Conservation (phyloP, 768 basidiomycete species). For the Mycena capillaripes region DNA sequence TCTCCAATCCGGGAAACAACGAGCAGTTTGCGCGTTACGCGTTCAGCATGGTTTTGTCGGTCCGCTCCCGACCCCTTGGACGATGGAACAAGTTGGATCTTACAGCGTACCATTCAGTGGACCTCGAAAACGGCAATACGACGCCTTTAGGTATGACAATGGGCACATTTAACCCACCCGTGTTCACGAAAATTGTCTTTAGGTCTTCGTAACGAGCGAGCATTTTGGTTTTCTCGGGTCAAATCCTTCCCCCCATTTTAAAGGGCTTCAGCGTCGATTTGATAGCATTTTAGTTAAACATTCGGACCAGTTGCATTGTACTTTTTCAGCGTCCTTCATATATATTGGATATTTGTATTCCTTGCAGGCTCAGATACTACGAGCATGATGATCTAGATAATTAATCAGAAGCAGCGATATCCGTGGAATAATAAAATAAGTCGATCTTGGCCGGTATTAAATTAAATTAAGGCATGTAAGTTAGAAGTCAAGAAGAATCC, state of each 20-base stretch:
- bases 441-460: too few species aligned
- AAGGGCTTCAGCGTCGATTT: background rate
- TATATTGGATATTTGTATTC: too few species aligned
- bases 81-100: conserved; percentile 89
- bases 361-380: too few species aligned
- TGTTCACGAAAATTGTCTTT: too few species aligned
- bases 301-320: background rate
- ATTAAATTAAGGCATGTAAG: conserved; percentile 38
- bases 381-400: too few species aligned
- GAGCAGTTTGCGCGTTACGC: conserved; percentile 62
- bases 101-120: conserved; percentile 79
- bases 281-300: background rate
- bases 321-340: background rate
- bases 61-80: conserved; percentile 85
- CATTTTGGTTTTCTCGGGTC: conserved; percentile 97
- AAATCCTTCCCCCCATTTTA: conserved; percentile 61
- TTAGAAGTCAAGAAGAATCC: conserved; percentile 52
- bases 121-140: conserved; percentile 81
- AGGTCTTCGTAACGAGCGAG: conserved; percentile 83
- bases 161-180: too few species aligned
- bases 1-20: conserved; percentile 30
- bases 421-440: too few species aligned
- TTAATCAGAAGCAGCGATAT: too few species aligned
- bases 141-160: too few species aligned
- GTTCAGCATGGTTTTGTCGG: conserved; percentile 80